A percentile compares a stretch with the other conserved stretches of the same genome.
phyloP scores from a whole-genome alignment of 352 stramenopile species.

The Pythium volutum region DNA sequence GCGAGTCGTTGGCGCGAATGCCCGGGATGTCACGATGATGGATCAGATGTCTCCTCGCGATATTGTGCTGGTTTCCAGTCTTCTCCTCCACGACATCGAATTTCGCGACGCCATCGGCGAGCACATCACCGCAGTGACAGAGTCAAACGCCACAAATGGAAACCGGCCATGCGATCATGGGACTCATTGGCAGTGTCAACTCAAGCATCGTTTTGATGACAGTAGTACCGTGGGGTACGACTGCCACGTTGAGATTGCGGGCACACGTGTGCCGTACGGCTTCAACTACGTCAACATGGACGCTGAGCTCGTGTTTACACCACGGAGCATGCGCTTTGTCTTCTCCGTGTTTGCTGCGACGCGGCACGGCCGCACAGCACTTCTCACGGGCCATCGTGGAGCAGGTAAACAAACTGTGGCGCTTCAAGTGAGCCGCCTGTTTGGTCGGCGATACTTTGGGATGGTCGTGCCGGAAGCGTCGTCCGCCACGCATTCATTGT shows the following conservation, averaged over 20 bases:
- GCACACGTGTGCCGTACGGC: conserved; percentile 50
- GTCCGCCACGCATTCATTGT: not conserved
- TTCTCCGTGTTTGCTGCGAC: conserved; percentile 51
- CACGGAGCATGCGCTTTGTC: conserved; percentile 44
- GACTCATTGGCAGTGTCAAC: conserved; percentile 48
- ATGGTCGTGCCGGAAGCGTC: not conserved
- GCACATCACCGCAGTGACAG: conserved; percentile 23
- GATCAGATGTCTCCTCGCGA: conserved; percentile 18
- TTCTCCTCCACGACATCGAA: conserved; percentile 54
- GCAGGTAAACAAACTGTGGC: conserved; percentile 40
- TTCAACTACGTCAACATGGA: conserved; percentile 55
- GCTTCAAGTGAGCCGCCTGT: conserved; percentile 38
- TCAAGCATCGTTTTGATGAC: conserved; percentile 66
- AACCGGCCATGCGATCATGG: not conserved
- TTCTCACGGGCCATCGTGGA: conserved; percentile 3
- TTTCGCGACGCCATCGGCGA: conserved; percentile 42
- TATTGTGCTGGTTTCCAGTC: conserved; percentile 26
- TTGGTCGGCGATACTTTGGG: conserved; percentile 45
- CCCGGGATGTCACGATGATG: not conserved
- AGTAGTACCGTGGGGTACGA: conserved; percentile 56
- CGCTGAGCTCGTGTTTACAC: conserved; percentile 35
- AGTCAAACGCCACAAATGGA: not conserved
- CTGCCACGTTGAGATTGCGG: conserved; percentile 54
- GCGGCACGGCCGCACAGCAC: conserved; percentile 28
- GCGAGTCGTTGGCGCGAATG: not conserved